phyloP scores from a whole-genome alignment of 768 basidiomycete species.

The Exidia glandulosa region DNA sequence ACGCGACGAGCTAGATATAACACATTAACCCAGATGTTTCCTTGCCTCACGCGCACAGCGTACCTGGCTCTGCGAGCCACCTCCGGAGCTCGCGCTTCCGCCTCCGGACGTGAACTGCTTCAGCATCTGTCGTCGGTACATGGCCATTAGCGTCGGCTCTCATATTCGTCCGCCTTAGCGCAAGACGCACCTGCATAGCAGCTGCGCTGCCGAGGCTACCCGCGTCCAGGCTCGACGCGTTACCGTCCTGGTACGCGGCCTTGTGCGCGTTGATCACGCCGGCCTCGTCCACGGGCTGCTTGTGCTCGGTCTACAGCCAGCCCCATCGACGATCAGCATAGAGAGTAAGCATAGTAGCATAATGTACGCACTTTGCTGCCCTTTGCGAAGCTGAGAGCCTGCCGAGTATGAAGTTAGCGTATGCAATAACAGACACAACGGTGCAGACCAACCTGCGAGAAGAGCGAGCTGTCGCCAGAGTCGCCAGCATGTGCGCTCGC shows the following conservation, averaged over 20 bases:
- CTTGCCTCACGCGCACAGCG: slow-evolving; percentile 10
- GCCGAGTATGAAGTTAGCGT: slow-evolving; percentile 4
- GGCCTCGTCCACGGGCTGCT: slow-evolving; percentile 56
- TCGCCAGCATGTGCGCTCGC: slow-evolving; percentile 38
- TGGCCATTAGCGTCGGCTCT: not conserved
- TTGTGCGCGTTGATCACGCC: slow-evolving; percentile 49
- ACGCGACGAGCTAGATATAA: slow-evolving; percentile 49
- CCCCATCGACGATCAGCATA: slow-evolving; percentile 1
- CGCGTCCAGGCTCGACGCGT: slow-evolving; percentile 44
- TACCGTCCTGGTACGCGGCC: slow-evolving; percentile 45
- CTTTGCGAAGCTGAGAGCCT: slow-evolving; percentile 41
- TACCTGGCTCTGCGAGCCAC: slow-evolving; percentile 22
- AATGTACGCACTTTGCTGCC: slow-evolving; percentile 35
- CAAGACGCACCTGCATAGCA: slow-evolving; percentile 46
- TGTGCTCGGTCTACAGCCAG: slow-evolving; percentile 34
- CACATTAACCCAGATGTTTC: too few relatives aligned
- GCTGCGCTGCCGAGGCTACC: slow-evolving; percentile 64
- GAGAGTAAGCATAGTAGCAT: not conserved
- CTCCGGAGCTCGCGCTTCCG: slow-evolving; percentile 24
- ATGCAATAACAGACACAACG: not conserved
- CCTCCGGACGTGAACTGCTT: slow-evolving; percentile 56
- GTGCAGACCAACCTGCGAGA: slow-evolving; percentile 22
- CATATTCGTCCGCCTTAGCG: too few relatives aligned
- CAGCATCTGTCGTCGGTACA: slow-evolving; percentile 33
- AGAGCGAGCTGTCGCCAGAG: slow-evolving; percentile 46